These are phyloP conservation scores for Penicillium canariense DNA, from an alignment of 495 filamentous ascomycete genomes.

Conservation along the genomic window DNA sequence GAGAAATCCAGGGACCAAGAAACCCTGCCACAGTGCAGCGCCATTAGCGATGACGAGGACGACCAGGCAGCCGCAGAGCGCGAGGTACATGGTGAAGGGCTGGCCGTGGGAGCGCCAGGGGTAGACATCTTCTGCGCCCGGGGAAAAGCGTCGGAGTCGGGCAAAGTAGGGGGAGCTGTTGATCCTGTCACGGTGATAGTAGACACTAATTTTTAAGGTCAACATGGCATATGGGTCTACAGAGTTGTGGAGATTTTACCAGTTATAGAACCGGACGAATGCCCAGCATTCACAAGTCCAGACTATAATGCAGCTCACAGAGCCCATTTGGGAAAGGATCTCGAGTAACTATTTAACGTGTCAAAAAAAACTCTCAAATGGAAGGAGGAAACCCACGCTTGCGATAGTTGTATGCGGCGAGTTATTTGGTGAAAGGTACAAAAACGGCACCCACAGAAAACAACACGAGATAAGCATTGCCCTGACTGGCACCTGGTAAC, in stretches of 20 bases:
- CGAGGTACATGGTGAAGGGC: conserved; percentile 36
- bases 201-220: neutral
- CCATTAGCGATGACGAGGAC: conserved; percentile 37
- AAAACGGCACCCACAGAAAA: conserved; percentile 48
- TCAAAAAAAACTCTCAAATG: neutral
- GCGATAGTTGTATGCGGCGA: too few species aligned
- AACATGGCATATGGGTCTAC: neutral
- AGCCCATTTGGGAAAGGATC: conserved; percentile 35
- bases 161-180: neutral
- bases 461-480: conserved; percentile 35
- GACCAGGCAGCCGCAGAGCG: conserved; percentile 37
- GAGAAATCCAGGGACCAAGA: neutral
- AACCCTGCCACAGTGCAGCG: conserved; percentile 37
- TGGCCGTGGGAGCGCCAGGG: conserved; percentile 45
- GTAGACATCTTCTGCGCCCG: conserved; percentile 23
- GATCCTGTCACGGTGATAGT: neutral
- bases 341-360: conserved; percentile 30
- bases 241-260: conserved; percentile 12
- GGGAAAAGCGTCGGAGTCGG: conserved; percentile 7
- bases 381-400: neutral
- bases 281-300: conserved; percentile 46
- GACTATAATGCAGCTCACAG: conserved; percentile 40
- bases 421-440: conserved; percentile 15
- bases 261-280: conserved; percentile 42
- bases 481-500: conserved; percentile 32